Percentiles rank a stretch among this genome's conserved stretches.
Conservation (phyloP, 768 basidiomycete species). For the Lentinula guzmanii region DNA sequence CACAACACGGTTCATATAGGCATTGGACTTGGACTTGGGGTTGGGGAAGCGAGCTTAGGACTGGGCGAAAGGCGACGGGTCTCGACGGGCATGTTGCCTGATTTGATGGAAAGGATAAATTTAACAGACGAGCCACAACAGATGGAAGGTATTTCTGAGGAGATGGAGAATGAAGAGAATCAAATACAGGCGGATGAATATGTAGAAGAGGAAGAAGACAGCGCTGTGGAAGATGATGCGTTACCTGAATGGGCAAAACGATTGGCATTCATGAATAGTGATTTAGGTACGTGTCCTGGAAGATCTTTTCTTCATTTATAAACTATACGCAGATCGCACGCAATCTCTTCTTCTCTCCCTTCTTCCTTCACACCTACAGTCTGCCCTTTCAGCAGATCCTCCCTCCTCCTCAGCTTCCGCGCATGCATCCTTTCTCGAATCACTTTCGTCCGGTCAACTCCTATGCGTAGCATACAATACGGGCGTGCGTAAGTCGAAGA, state of each 20-base stretch:
- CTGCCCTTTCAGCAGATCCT: conserved; percentile 19
- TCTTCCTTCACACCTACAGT: conserved; percentile 52
- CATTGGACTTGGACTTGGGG: conserved; percentile 18
- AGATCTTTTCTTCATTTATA: conserved; percentile 1
- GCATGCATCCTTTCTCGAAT: conserved; percentile 40
- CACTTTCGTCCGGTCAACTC: conserved; percentile 70
- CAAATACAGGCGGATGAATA: conserved; percentile 9
- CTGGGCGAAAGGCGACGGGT: conserved; percentile 38
- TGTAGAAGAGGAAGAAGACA: conserved; percentile 29
- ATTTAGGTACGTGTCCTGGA: conserved; percentile 43
- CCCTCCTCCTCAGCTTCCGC: conserved; percentile 18
- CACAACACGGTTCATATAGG: conserved; percentile 1
- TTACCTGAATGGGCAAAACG: conserved; percentile 77
- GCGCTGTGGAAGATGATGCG: conserved; percentile 56
- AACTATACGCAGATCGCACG: conserved; percentile 45
- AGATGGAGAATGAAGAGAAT: background rate
- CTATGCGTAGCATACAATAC: conserved; percentile 79
- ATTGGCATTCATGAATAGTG: conserved; percentile 44
- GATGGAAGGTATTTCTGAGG: conserved; percentile 42
- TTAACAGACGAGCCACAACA: conserved; percentile 54
- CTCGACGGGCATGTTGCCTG: conserved; percentile 50
- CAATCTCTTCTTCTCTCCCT: conserved; percentile 55
- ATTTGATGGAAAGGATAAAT: conserved; percentile 42
- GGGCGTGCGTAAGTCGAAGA: conserved; percentile 71
- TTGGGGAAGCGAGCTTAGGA: conserved; percentile 17